These are phyloP conservation scores for Scleroderma citrinum DNA, from an alignment of 768 basidiomycete species.

Conservation along the genomic window DNA sequence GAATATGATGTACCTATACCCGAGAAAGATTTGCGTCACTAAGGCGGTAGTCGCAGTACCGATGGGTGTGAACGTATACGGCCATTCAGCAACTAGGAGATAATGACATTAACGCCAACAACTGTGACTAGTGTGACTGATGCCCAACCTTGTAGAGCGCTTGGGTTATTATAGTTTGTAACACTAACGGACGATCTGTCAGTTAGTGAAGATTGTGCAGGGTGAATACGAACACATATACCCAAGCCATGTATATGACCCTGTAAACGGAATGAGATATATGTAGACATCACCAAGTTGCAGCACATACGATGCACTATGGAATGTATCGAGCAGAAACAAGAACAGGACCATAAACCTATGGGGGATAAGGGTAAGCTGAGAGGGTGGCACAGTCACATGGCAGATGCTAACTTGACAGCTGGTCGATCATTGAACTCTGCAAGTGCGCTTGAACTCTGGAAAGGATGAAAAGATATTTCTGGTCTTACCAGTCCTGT, in stretches of 20 bases:
- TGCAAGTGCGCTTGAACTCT: background rate
- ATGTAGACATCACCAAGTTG: background rate
- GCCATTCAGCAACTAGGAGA: slow-evolving; percentile 39
- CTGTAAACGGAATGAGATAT: background rate
- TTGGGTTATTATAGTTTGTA: slow-evolving; percentile 10
- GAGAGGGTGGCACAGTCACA: too few relatives aligned
- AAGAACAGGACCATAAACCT: slow-evolving; percentile 15
- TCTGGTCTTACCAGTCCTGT: slow-evolving; percentile 14
- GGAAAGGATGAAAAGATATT: background rate
- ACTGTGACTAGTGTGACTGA: too few relatives aligned
- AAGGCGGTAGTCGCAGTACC: slow-evolving; percentile 42
- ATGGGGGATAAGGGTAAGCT: background rate
- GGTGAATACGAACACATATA: slow-evolving; percentile 8
- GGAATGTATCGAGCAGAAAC: slow-evolving; percentile 16
- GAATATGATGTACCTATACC: slow-evolving; percentile 32
- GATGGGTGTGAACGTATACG: slow-evolving; percentile 44
- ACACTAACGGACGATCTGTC: slow-evolving; percentile 4
- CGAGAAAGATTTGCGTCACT: slow-evolving; percentile 46
- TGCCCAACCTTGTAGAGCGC: slow-evolving; percentile 4
- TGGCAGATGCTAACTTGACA: slow-evolving; percentile 3
- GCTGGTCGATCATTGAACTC: slow-evolving; percentile 12
- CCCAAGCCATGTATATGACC: slow-evolving; percentile 15
- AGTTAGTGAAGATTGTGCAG: background rate
- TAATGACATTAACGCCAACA: too few relatives aligned
- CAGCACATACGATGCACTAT: slow-evolving; percentile 12